Conservation (phyloP, 495 filamentous ascomycete genomes). For the Aspergillus diversus region DNA sequence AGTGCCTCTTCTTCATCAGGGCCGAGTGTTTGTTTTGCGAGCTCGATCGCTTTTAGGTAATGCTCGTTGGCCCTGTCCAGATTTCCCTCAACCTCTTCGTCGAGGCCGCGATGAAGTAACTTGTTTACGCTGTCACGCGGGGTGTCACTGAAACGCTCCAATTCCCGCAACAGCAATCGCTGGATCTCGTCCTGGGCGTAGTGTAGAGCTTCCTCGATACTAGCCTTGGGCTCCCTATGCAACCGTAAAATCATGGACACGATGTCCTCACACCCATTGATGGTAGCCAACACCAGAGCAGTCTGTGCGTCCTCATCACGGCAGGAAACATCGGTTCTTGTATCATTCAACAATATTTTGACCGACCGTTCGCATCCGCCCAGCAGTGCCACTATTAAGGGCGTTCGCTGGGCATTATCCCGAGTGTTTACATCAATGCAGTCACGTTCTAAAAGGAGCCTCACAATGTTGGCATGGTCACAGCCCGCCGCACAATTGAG, state of each 20-base stretch:
- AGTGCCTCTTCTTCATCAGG: too few species aligned
- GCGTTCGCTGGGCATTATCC: background rate
- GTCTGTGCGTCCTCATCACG: background rate
- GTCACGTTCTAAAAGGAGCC: background rate
- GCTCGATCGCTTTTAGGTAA: too few species aligned
- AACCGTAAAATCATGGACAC: background rate
- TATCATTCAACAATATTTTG: background rate
- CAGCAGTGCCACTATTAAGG: background rate
- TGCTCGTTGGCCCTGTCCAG: too few species aligned
- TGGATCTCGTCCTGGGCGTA: too few species aligned
- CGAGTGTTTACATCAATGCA: background rate
- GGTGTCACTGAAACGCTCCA: too few species aligned
- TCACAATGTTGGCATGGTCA: background rate
- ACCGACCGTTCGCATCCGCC: background rate
- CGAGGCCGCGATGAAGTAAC: too few species aligned
- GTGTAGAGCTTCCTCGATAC: too few species aligned
- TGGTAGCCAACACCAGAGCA: background rate
- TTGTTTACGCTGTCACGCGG: too few species aligned
- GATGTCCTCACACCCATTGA: background rate
- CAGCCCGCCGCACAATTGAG: background rate
- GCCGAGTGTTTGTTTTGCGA: too few species aligned
- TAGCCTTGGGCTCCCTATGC: too few species aligned
- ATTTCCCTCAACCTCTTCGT: too few species aligned
- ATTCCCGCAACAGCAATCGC: too few species aligned
- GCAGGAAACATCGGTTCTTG: background rate